Evolutionary conservation across 2,329 filamentous ascomycete genomes (phyloP).

Genomic region (Ceratocystiopsis sp.): DNA sequence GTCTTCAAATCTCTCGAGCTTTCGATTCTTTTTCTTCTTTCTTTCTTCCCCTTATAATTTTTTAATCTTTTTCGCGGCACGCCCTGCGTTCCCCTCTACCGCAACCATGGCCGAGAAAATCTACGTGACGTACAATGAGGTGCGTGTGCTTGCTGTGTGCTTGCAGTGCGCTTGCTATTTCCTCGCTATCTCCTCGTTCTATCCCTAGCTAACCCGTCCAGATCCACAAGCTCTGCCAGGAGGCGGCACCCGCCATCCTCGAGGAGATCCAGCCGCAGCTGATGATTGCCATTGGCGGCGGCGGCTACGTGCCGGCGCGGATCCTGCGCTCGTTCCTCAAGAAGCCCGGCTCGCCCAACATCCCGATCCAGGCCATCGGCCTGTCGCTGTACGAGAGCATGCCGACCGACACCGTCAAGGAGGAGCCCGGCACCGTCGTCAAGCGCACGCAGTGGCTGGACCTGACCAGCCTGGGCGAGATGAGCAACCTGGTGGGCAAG

Average conservation of each 20-base stretch:
- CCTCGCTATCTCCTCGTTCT: neutral
- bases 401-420: slow-evolving; percentile 35
- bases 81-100: neutral
- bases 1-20: too few relatives aligned
- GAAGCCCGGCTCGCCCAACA: slow-evolving; percentile 71
- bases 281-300: slow-evolving; percentile 96
- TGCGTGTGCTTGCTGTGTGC: slow-evolving; percentile 19
- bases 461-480: slow-evolving; percentile 61
- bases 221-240: slow-evolving; percentile 96
- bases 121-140: slow-evolving; percentile 87
- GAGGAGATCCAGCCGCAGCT: slow-evolving; percentile 79
- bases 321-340: slow-evolving; percentile 98
- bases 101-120: slow-evolving; percentile 64
- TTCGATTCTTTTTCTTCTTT: neutral
- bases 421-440: slow-evolving; percentile 79
- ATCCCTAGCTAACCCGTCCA: slow-evolving; percentile 20
- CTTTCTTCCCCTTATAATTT: neutral
- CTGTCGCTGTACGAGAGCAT: slow-evolving; percentile 92
- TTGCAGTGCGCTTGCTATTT: too few relatives aligned
- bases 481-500: slow-evolving; percentile 81
- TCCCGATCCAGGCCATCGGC: slow-evolving; percentile 97
- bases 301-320: slow-evolving; percentile 90
- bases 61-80: neutral
- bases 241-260: slow-evolving; percentile 66
- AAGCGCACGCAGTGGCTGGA: slow-evolving; percentile 98